A percentile compares a stretch with the other conserved stretches of the same genome.
Evolutionary conservation across 768 basidiomycete genomes (phyloP).

Genomic region (Boletus huronensis): DNA sequence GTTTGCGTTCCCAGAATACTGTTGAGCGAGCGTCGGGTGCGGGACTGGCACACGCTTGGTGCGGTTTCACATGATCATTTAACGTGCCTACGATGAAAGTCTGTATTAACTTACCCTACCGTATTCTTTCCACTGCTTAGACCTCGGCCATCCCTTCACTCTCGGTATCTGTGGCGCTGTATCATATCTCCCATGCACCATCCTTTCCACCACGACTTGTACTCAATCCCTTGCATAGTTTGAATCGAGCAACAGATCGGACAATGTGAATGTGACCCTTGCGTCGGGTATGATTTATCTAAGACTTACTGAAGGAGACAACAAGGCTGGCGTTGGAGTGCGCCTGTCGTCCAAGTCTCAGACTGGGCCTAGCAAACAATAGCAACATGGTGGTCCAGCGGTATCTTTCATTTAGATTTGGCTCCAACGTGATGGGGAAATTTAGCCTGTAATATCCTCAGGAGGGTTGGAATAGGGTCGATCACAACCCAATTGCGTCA

Average conservation of each 20-base stretch:
- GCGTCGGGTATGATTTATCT: background rate
- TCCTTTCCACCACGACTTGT: background rate
- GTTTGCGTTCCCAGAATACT: conserved; percentile 18
- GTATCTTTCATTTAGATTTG: background rate
- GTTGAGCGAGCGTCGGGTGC: conserved; percentile 2
- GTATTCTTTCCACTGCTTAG: background rate
- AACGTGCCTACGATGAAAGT: background rate
- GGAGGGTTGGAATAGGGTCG: background rate
- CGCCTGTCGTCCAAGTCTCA: background rate
- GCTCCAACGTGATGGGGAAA: background rate
- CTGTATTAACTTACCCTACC: background rate
- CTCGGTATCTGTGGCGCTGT: background rate
- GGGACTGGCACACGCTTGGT: background rate
- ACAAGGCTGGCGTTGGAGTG: background rate
- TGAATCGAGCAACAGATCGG: background rate
- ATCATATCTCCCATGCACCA: conserved; percentile 5
- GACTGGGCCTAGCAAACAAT: background rate
- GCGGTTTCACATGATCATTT: background rate
- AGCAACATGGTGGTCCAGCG: background rate
- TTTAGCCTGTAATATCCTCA: background rate
- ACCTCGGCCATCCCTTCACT: background rate
- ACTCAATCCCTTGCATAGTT: background rate
- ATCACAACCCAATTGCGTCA: background rate
- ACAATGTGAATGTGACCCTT: background rate
- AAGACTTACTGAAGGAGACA: conserved; percentile 1